phyloP scores from a whole-genome alignment of 306 rosid species.

The Arachis stenosperma region DNA sequence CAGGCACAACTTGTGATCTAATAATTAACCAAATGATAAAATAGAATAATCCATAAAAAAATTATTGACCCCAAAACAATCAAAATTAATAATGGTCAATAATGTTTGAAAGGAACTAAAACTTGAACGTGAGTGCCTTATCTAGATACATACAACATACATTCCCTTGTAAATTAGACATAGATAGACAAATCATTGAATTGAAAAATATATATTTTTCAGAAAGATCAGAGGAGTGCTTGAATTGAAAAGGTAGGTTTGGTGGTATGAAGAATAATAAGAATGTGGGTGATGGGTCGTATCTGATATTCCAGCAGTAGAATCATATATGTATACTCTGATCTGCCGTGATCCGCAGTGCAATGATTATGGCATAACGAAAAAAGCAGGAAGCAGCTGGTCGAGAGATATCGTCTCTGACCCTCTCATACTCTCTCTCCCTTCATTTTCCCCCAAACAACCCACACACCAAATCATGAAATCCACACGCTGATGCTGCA shows the following conservation, averaged over 20 bases:
- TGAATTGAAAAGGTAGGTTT: no score
- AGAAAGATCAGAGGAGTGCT: no score
- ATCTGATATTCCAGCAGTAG: slow-evolving; percentile 14
- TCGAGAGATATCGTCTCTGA: not conserved
- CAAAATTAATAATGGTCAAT: not conserved
- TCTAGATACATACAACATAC: not conserved
- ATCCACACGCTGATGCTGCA: slow-evolving; percentile 32
- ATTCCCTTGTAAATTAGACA: slow-evolving; percentile 2
- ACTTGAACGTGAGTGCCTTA: slow-evolving; percentile 1
- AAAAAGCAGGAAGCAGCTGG: slow-evolving; percentile 42
- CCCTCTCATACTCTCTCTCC: not conserved
- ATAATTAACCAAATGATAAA: slow-evolving; percentile 13
- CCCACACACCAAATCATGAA: slow-evolving; percentile 34
- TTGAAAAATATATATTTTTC: no score
- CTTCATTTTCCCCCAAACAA: slow-evolving; percentile 3
- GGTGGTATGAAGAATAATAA: no score
- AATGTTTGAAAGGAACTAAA: not conserved
- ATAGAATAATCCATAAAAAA: not conserved
- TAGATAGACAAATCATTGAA: not conserved
- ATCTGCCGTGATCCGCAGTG: slow-evolving; percentile 11
- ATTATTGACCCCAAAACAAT: not conserved
- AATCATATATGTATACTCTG: slow-evolving; percentile 21
- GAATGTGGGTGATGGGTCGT: no score
- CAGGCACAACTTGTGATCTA: slow-evolving; percentile 25
- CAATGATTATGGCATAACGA: slow-evolving; percentile 50